phyloP scores from a whole-genome alignment of 2,329 filamentous ascomycete genomes.

The Zasmidium citrigriseum region DNA sequence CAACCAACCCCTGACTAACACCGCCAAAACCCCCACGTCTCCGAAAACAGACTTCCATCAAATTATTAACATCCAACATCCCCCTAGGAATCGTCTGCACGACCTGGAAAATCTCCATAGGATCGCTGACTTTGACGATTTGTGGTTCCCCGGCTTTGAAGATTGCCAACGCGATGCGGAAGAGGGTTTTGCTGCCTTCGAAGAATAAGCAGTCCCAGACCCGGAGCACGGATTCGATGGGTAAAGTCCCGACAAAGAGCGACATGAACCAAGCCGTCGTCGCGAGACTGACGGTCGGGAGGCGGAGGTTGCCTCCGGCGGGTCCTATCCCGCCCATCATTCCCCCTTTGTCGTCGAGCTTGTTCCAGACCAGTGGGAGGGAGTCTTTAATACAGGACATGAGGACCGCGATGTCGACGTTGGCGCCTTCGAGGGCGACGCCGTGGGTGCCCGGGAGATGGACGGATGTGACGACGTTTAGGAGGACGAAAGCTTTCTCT shows the following conservation, averaged over 20 bases:
- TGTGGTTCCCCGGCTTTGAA: slow-evolving; percentile 85
- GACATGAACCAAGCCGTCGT: slow-evolving; percentile 99
- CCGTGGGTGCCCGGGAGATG: slow-evolving; percentile 93
- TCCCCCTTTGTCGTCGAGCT: slow-evolving; percentile 76
- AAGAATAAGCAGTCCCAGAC: slow-evolving; percentile 98
- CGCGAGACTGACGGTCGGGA: slow-evolving; percentile 88
- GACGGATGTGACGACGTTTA: slow-evolving; percentile 86
- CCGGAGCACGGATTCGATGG: slow-evolving; percentile 85
- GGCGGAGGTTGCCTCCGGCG: slow-evolving; percentile 48
- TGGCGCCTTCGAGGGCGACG: slow-evolving; percentile 84
- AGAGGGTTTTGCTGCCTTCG: slow-evolving; percentile 90
- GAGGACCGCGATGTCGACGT: slow-evolving; percentile 89
- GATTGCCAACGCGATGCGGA: slow-evolving; percentile 84
- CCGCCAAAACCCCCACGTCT: slow-evolving; percentile 70
- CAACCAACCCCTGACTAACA: slow-evolving; percentile 78
- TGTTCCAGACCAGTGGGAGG: slow-evolving; percentile 81
- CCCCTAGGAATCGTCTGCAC: slow-evolving; percentile 83
- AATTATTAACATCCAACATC: slow-evolving; percentile 75
- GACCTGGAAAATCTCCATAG: slow-evolving; percentile 94
- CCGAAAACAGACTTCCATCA: slow-evolving; percentile 82
- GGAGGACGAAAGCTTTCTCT: slow-evolving; percentile 88
- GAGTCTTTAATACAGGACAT: slow-evolving; percentile 84
- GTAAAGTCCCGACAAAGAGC: slow-evolving; percentile 88
- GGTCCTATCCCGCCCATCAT: slow-evolving; percentile 38
- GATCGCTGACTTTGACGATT: slow-evolving; percentile 76